Evolutionary conservation across 805 yeast genomes (phyloP).

Genomic region (Candida tallmaniae): DNA sequence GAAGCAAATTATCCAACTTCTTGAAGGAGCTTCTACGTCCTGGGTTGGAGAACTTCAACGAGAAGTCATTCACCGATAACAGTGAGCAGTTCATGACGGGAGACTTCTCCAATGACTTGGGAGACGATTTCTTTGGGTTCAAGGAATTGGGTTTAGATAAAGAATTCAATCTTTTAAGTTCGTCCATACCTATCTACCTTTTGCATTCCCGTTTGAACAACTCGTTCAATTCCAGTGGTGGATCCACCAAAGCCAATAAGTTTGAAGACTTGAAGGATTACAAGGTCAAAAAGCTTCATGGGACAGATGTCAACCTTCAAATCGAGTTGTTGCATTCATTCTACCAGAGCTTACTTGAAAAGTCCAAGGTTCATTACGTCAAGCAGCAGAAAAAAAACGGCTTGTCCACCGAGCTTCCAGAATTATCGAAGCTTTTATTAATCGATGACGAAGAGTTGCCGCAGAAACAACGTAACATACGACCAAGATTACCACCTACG

Average conservation of each 20-base stretch:
- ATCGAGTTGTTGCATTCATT: slow-evolving; percentile 59
- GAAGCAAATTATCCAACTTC: slow-evolving; percentile 60
- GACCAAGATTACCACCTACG: slow-evolving; percentile 85
- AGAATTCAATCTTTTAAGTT: slow-evolving; percentile 79
- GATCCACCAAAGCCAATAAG: slow-evolving; percentile 47
- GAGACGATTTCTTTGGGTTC: slow-evolving; percentile 98
- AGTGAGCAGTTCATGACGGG: slow-evolving; percentile 94
- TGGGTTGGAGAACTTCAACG: slow-evolving; percentile 65
- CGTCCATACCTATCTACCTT: slow-evolving; percentile 85
- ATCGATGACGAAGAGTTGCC: slow-evolving; percentile 86
- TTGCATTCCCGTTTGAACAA: slow-evolving; percentile 71
- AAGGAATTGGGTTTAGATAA: slow-evolving; percentile 89
- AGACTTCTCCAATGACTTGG: slow-evolving; percentile 87
- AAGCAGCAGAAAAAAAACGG: slow-evolving; percentile 39
- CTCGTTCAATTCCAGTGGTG: slow-evolving; percentile 42
- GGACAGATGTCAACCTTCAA: slow-evolving; percentile 47
- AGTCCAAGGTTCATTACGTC: slow-evolving; percentile 40
- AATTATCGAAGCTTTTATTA: slow-evolving; percentile 27
- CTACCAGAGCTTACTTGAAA: slow-evolving; percentile 34
- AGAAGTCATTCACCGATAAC: slow-evolving; percentile 77
- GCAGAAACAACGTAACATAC: slow-evolving; percentile 64
- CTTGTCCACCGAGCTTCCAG: slow-evolving; percentile 39
- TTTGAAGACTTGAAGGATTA: slow-evolving; percentile 63
- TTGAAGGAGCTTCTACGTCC: slow-evolving; percentile 83
- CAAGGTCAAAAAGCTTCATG: slow-evolving; percentile 48